Evolutionary conservation across 2,329 filamentous ascomycete genomes (phyloP).

Genomic region (Beauveria scarabaeidicola): DNA sequence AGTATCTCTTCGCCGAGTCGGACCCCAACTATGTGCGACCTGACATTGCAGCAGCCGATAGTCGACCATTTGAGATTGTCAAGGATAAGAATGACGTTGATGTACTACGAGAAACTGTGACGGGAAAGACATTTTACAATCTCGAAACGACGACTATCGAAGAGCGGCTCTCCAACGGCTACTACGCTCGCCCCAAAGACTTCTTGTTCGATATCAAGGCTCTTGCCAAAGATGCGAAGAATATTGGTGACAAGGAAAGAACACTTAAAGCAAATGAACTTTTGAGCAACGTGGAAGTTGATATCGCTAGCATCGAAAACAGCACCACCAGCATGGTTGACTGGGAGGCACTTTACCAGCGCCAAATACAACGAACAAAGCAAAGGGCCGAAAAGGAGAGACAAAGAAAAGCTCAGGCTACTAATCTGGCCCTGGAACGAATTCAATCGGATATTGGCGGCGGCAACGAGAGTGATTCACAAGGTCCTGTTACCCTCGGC

Average conservation of each 20-base stretch:
- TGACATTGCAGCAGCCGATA: conserved; percentile 44
- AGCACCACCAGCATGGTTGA: conserved; percentile 56
- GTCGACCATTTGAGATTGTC: conserved; percentile 69
- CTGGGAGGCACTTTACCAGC: conserved; percentile 73
- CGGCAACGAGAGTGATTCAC: conserved; percentile 45
- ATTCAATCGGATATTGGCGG: conserved; percentile 42
- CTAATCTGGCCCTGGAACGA: conserved; percentile 32
- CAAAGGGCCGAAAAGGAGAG: conserved; percentile 51
- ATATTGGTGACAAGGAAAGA: conserved; percentile 72
- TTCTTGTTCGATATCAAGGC: conserved; percentile 82
- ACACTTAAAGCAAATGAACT: conserved; percentile 86
- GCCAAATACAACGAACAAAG: conserved; percentile 58
- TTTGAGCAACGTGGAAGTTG: conserved; percentile 86
- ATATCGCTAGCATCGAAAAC: conserved; percentile 68
- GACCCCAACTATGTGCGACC: conserved; percentile 62
- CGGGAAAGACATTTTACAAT: conserved; percentile 88
- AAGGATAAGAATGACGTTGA: conserved; percentile 71
- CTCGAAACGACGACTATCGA: conserved; percentile 89
- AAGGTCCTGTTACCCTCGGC: conserved; percentile 52
- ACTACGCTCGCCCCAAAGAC: conserved; percentile 83
- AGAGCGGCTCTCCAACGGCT: conserved; percentile 92
- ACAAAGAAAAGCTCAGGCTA: conserved; percentile 56
- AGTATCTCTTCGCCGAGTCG: conserved; percentile 76
- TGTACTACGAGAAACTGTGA: conserved; percentile 66
- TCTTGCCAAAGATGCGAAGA: conserved; percentile 75